Evolutionary conservation across 2,329 filamentous ascomycete species (phyloP), one percentile per base, ranked within the genome.

Genomic region (Graphilbum fragrans): DNA sequence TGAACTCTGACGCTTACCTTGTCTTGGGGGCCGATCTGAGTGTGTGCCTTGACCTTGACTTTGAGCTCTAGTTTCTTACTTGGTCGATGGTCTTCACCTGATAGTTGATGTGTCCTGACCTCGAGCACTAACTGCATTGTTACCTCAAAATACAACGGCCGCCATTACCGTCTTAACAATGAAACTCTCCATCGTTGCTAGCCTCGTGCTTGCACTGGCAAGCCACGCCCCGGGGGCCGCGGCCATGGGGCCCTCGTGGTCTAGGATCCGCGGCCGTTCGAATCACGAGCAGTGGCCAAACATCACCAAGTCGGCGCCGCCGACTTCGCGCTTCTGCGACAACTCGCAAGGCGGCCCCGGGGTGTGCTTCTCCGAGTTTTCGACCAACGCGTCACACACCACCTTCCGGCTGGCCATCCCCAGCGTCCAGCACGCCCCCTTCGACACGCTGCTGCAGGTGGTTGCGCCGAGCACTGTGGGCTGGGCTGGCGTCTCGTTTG

Each of bases 401-500:
- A 41, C 42, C 4, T 55, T 50, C 46, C 48, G 52, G 11, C 47
- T 55, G 34, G 53, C 53, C 29, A 55, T 64, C 11, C 59, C 59
- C 0, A 52, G 57, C 11, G 48, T 51, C 5, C 47, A 55, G 10
- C 43, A 49, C 14, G 50, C 52, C 1, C 56, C 59, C 0, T 62
- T 60, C 32, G 60, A 63, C 36, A 55, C 58, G 2, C 51, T 61
- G 3, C 35, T 64, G 29, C 58, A 61, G 42, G 58, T 63, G 19
- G 52, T 60, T 1, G 61, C 61, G 1, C 60, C 60, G 0, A 50
- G 52, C 12, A 46, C 52, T 4, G 55, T 57, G 36, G 60, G 59
- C 18, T 64, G 61, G 60, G 58, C 58, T 0, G 59, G 56, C 1
- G 50, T 64, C 25, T 54, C 59, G 2, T 64, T 60, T 59, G 60